Conservation (phyloP, 2,329 filamentous ascomycete species). For the Albifimbria verrucaria region DNA sequence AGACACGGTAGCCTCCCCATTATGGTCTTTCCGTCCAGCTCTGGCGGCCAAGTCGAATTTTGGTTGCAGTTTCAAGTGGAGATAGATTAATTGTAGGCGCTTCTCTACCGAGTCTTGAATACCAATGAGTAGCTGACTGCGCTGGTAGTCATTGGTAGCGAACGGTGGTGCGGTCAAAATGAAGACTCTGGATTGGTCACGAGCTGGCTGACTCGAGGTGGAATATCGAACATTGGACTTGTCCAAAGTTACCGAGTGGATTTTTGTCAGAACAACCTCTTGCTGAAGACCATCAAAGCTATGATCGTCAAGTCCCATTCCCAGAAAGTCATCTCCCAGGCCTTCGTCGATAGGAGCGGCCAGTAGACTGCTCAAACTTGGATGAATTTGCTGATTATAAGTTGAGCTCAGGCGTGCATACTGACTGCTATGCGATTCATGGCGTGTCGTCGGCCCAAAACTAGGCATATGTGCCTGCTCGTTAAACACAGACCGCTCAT, state of each 20-base stretch:
- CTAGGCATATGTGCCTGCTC: conserved; percentile 52
- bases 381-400: conserved; percentile 43
- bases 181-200: conserved; percentile 60
- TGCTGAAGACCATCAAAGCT: conserved; percentile 67
- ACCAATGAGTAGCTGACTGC: conserved; percentile 60
- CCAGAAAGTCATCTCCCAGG: conserved; percentile 69
- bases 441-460: conserved; percentile 51
- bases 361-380: conserved; percentile 58
- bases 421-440: conserved; percentile 64
- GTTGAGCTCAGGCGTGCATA: conserved; percentile 36
- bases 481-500: conserved; percentile 76
- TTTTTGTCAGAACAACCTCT: conserved; percentile 68
- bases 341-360: conserved; percentile 68
- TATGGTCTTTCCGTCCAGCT: conserved; percentile 14
- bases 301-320: conserved; percentile 70
- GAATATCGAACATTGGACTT: conserved; percentile 60
- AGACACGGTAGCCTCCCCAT: conserved; percentile 19
- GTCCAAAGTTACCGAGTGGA: conserved; percentile 64
- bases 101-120: conserved; percentile 68
- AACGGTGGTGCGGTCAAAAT: conserved; percentile 60
- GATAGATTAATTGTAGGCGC: conserved; percentile 62
- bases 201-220: conserved; percentile 48
- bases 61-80: conserved; percentile 50
- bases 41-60: conserved; percentile 24
- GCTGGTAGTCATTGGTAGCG: conserved; percentile 49